Base-by-base conservation (phyloP, 495 filamentous ascomycete species). In the Aspergillus carlsbadensis region DNA sequence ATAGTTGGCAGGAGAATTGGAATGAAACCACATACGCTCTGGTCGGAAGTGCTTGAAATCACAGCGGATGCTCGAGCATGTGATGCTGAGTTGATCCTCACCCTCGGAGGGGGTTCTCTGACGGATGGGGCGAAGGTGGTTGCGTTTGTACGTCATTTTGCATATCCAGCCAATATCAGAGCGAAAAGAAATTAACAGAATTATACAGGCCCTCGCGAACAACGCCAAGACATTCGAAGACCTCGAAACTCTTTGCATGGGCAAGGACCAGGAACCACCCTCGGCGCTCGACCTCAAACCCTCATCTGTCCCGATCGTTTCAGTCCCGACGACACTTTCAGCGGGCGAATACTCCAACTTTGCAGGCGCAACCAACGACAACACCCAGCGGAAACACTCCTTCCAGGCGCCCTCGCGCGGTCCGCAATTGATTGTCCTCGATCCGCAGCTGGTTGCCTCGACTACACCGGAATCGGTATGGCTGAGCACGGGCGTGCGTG, bases 101-200 rank as follows among this genome's bases (percentile, higher is more conserved):
- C 84, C 0, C 68, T 87, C 3, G 85, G 85, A 29, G 85, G 75
- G 13, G 84, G 84, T 0, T 82, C 78, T 33, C 61, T 87, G 58
- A 84, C 83, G 1, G 85, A 88, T 63, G 82, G 70, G 0, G 82
- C 82, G 2, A 87, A 87, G 65, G 73, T 87, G 5, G 68, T 83
- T 52, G 68, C 76, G 5, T 68, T 83, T 31, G 83, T 84, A 65
- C 43, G 71, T 61, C 5, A n/a, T n/a, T n/a, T n/a, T n/a, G n/a
- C 41, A 29, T 31, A 20, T 34, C 22, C 1, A 18, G 6, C 18
- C 18, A n/a, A n/a, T 36, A 29, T 5, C 21, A 53, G 44, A 26
- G 13, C 41, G 41, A 52, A 29, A 46, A n/a, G 40, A 10, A 14
- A 24, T 48, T 50, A 34, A 56, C 10, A 37, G 44, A n/a, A n/a